Base-by-base conservation (phyloP, 192 early-diverging fungal species). In the Coemansia umbellata region DNA sequence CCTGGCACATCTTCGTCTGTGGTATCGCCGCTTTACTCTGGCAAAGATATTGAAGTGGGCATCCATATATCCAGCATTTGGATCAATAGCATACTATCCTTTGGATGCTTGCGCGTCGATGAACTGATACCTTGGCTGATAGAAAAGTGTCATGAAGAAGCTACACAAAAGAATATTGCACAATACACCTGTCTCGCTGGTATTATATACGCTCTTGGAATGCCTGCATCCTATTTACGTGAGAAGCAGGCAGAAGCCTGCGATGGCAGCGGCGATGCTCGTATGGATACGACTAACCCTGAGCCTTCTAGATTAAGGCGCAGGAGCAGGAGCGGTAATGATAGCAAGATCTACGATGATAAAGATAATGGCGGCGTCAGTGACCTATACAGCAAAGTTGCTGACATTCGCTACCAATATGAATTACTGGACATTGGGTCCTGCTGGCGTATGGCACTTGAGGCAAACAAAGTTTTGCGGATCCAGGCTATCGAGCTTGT, bases 401-500 rank as follows among this genome's bases (percentile, higher is more conserved):
- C 32, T 1, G 37, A 53, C 27, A n/a, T 36, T 13, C 62, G 52
- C 27, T 63, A 24, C 4, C 42, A 57, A 36, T 55, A 53, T 32
- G 63, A 73, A 33, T 15, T 37, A 1, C 18, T 66, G 19, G 61
- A 58, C 32, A 50, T 50, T 6, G 58, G 47, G 1, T 31, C 63
- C 0, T 28, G 32, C 43, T 73, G 70, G 70, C 32, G 51, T 6
- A n/a, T 50, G 10, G 47, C 63, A n/a, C 51, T 74, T 23, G 50
- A 36, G 1, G 23, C 30, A 2, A 52, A 66, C 31, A 22, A 15
- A 5, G 14, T 47, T 9, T 54, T 51, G 23, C 56, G 58, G 30
- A 65, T 52, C 32, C 63, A 66, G 52, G 54, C 58, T 5, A 36
- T 66, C n/a, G 70, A 74, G 35, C 59, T 74, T 5, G 63, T 74